phyloP scores from a whole-genome alignment of 306 rosid species.

The Acacia crassicarpa region DNA sequence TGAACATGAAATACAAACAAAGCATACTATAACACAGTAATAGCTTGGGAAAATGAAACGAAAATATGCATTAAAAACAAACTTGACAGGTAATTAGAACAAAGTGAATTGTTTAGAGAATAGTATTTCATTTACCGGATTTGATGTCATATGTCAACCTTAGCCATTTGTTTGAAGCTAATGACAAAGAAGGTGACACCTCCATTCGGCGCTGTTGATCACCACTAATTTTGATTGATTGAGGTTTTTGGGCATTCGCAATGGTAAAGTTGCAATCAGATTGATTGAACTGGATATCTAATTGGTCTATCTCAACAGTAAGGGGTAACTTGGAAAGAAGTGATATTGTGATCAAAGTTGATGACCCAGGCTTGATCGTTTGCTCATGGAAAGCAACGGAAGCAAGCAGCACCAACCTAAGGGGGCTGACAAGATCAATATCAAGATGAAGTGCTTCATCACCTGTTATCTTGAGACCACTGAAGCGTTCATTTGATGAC shows the following conservation, averaged over 20 bases:
- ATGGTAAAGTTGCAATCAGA: slow-evolving; percentile 74
- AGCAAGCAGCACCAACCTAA: slow-evolving; percentile 84
- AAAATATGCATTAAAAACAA: slow-evolving; percentile 17
- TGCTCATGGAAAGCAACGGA: slow-evolving; percentile 95
- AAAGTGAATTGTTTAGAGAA: slow-evolving; percentile 10
- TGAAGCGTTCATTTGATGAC: slow-evolving; percentile 41
- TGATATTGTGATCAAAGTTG: slow-evolving; percentile 68
- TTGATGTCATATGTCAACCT: slow-evolving; percentile 75
- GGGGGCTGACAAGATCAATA: slow-evolving; percentile 93
- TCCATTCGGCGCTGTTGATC: slow-evolving; percentile 53
- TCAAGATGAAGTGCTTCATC: slow-evolving; percentile 74
- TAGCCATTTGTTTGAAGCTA: slow-evolving; percentile 84
- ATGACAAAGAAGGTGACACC: slow-evolving; percentile 59
- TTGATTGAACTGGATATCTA: slow-evolving; percentile 94
- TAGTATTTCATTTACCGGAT: slow-evolving; percentile 58
- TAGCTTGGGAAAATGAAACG: neutral
- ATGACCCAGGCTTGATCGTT: slow-evolving; percentile 67
- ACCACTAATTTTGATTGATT: slow-evolving; percentile 43
- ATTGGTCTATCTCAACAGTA: slow-evolving; percentile 65
- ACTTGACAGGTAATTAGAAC: slow-evolving; percentile 13
- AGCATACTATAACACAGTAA: neutral
- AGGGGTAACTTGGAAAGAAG: slow-evolving; percentile 81
- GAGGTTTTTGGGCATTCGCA: slow-evolving; percentile 56
- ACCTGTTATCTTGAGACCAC: slow-evolving; percentile 50
- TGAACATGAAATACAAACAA: slow-evolving; percentile 2